Evolutionary conservation across 2,329 filamentous ascomycete genomes (phyloP).

Genomic region (Penicillium sp.): DNA sequence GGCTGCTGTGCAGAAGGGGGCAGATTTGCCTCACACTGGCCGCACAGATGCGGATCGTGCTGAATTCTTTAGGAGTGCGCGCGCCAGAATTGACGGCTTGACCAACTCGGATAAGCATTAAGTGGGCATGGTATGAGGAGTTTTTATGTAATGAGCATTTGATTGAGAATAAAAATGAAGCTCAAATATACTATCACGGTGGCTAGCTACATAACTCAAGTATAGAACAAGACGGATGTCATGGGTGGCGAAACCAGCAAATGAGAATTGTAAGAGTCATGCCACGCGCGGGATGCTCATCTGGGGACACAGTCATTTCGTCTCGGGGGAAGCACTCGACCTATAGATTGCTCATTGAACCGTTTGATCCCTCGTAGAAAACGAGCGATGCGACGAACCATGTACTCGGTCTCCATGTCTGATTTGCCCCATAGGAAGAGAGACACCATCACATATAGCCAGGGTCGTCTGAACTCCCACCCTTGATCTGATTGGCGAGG

Average conservation of each 20-base stretch:
- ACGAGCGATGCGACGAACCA: neutral
- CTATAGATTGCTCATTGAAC: neutral
- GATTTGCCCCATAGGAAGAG: neutral
- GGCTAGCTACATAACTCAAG: neutral
- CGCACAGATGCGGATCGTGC: conserved; percentile 21
- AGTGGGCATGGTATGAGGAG: neutral
- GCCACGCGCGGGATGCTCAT: neutral
- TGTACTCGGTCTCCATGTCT: neutral
- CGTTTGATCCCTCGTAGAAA: neutral
- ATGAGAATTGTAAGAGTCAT: neutral
- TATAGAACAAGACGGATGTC: neutral
- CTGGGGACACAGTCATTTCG: conserved; percentile 1
- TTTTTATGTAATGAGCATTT: neutral
- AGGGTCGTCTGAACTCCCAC: neutral
- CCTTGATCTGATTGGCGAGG: neutral
- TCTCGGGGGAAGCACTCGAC: neutral
- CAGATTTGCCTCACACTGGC: conserved; percentile 26
- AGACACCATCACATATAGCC: neutral
- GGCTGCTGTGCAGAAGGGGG: conserved; percentile 38
- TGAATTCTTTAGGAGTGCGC: conserved; percentile 22
- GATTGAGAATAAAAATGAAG: neutral
- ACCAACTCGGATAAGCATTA: conserved; percentile 32
- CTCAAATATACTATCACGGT: neutral
- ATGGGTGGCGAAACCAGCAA: neutral
- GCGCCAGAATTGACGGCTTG: conserved; percentile 32